These are phyloP conservation scores for Auricularia sp. DNA, from an alignment of 768 basidiomycete genomes.

Conservation along the genomic window DNA sequence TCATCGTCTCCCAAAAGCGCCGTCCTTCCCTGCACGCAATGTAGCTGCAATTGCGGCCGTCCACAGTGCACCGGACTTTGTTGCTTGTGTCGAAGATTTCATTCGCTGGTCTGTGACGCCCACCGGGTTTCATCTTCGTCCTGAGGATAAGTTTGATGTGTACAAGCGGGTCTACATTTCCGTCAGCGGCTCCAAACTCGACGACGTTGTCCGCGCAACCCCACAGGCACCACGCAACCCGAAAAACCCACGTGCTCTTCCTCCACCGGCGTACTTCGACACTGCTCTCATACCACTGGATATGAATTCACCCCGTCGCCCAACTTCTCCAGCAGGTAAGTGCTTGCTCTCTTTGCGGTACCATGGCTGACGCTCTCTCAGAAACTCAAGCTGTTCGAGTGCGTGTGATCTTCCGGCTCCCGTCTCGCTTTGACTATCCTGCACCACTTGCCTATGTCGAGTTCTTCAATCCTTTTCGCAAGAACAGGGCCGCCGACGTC, in stretches of 20 bases:
- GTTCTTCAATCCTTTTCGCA: conserved; percentile 13
- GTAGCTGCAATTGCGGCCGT: no score
- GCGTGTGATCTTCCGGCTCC: conserved; percentile 8
- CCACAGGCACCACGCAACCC: background rate
- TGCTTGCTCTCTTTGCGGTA: background rate
- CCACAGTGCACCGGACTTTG: no score
- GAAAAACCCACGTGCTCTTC: background rate
- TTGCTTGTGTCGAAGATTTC: no score
- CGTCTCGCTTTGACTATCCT: background rate
- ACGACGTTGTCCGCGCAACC: conserved; percentile 5
- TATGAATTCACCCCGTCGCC: background rate
- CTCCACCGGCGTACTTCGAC: conserved; percentile 6
- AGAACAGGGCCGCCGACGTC: background rate
- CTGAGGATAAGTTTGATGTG: background rate
- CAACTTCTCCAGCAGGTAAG: background rate
- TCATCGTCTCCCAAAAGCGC: no score
- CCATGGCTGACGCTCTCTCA: background rate
- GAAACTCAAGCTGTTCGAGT: conserved; percentile 7
- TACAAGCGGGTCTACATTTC: background rate
- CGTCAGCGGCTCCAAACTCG: background rate
- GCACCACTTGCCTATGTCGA: conserved; percentile 18
- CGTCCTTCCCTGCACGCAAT: no score
- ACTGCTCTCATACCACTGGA: conserved; percentile 5
- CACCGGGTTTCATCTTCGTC: background rate
- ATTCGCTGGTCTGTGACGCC: background rate